Base-by-base conservation (phyloP, 257 asterid species). In the Thymus quinquecostatus region DNA sequence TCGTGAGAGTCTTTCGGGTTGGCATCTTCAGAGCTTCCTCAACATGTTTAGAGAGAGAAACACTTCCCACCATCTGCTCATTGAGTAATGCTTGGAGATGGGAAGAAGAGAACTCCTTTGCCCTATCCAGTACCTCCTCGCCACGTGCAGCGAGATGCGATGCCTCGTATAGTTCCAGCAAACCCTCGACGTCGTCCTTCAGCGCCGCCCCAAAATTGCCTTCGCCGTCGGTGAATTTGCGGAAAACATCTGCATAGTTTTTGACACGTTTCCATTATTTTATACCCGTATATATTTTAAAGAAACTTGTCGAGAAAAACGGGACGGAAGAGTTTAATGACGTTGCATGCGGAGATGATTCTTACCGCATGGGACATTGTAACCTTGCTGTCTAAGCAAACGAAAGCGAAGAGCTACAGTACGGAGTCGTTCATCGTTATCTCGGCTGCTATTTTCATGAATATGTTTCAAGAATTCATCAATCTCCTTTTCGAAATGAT, bases 301-400 rank as follows among this genome's bases (percentile, higher is more conserved):
- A 21, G 21, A 21, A 21, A 21, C 21, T 21, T 21, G 21, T 21
- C 21, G 21, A 21, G 21, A 21, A 0, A 34, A 34, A 34, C 2
- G 4, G 1, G 38, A 1, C 2, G 4, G 38, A 34, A 3, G 38
- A 34, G 38, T 34, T 34, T 1, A 2, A 3, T 34, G 2, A 4
- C 38, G 4, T 1, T 34, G 38, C 38, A 34, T 34, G 4, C 38
- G 4, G 4, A 4, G 9, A 48, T 8, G 21, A 48, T 43, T 43
- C 48, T 11, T 66, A 66, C 71, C 71, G 6, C 50, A 66, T 34
- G 34, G 36, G 49, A 66, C 33, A 14, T 14, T 27, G 61, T 50
- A 66, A 10, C 71, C 71, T 33, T 66, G 71, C 50, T 66, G 71
- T 66, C 71, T 34, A 2, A 66, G 71, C 49, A 66, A 43, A n/a